Conservation (phyloP, 805 yeast genomes). For the Dipodascus albidus region DNA sequence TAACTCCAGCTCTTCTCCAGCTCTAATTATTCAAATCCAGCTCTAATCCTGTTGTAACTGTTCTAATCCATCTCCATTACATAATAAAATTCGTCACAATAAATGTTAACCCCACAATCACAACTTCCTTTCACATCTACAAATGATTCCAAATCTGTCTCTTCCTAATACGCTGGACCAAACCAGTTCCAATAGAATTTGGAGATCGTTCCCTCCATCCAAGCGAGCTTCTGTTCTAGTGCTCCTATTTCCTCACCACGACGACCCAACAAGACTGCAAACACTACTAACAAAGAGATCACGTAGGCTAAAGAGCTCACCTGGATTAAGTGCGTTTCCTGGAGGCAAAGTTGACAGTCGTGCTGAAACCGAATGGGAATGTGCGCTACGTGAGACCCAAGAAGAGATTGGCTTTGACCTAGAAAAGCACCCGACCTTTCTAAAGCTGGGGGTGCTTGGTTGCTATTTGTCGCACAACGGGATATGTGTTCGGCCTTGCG, state of each 20-base stretch:
- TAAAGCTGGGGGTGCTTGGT: slow-evolving; percentile 48
- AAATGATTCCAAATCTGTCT: not conserved
- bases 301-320: slow-evolving; percentile 50
- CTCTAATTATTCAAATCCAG: no score
- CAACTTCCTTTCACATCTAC: no score
- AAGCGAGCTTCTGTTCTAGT: slow-evolving; percentile 65
- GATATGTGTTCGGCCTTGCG: slow-evolving; percentile 63
- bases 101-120: no score
- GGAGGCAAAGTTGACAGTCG: slow-evolving; percentile 66
- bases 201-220: slow-evolving; percentile 44
- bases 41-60: no score
- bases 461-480: slow-evolving; percentile 64
- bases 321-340: slow-evolving; percentile 77
- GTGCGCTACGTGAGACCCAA: slow-evolving; percentile 63
- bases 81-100: no score
- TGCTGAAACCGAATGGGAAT: slow-evolving; percentile 33
- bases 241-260: slow-evolving; percentile 58
- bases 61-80: no score
- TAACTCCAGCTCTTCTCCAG: no score
- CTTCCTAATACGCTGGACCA: not conserved
- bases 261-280: slow-evolving; percentile 36
- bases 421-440: slow-evolving; percentile 29
- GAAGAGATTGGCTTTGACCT: slow-evolving; percentile 69
- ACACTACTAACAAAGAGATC: slow-evolving; percentile 58
- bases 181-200: slow-evolving; percentile 6